phyloP scores from a whole-genome alignment of 805 yeast species.

The Starmerella tilneyi region DNA sequence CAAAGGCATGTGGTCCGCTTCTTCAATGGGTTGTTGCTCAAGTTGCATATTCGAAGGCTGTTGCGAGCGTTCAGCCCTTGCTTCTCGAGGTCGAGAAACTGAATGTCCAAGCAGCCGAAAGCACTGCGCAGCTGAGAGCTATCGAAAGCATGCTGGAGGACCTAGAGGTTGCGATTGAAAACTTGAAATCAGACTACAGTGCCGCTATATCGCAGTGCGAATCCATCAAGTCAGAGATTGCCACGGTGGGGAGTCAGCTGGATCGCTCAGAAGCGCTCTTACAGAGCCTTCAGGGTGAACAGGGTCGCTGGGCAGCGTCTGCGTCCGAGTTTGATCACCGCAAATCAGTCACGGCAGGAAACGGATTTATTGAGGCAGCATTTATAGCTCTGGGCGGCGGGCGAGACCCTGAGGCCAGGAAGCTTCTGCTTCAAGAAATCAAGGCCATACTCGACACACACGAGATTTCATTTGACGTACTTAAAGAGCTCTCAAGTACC shows the following conservation, averaged over 20 bases:
- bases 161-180: conserved; percentile 55
- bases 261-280: conserved; percentile 52
- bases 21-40: conserved; percentile 86
- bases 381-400: conserved; percentile 51
- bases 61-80: conserved; percentile 65
- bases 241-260: conserved; percentile 48
- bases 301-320: conserved; percentile 61
- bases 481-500: conserved; percentile 32
- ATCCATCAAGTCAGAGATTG: conserved; percentile 60
- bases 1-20: conserved; percentile 91
- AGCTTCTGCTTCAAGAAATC: conserved; percentile 25
- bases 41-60: conserved; percentile 58
- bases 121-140: conserved; percentile 46
- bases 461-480: conserved; percentile 18
- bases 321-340: conserved; percentile 42
- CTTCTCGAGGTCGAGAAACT: conserved; percentile 51
- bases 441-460: conserved; percentile 34
- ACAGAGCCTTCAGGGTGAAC: conserved; percentile 54
- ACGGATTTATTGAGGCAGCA: conserved; percentile 54
- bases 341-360: conserved; percentile 48
- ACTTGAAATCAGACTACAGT: conserved; percentile 59
- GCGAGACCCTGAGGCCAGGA: conserved; percentile 42
- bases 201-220: conserved; percentile 70
- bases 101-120: conserved; percentile 45
- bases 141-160: conserved; percentile 74